Percentiles rank a stretch among this genome's conserved stretches.
Conservation (phyloP, 192 early-diverging fungal genomes). For the Backusella circina region DNA sequence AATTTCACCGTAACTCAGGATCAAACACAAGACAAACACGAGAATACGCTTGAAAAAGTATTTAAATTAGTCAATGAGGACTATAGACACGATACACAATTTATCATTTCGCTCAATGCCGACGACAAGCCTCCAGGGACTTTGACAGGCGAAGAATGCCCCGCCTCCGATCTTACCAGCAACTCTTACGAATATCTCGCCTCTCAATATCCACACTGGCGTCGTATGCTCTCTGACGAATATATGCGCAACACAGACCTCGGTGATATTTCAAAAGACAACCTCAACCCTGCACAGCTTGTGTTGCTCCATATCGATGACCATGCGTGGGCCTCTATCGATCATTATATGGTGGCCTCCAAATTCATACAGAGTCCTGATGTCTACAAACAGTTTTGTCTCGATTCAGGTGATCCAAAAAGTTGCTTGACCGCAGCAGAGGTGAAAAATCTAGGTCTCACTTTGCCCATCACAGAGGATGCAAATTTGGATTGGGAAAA, state of each 20-base stretch:
- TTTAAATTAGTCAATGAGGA: conserved; percentile 6
- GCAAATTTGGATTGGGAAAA: conserved; percentile 5
- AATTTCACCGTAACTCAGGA: neutral
- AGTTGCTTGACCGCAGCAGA: conserved; percentile 9
- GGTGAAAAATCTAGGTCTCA: neutral
- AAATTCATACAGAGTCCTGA: conserved; percentile 4
- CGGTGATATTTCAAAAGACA: neutral
- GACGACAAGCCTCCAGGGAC: conserved; percentile 18
- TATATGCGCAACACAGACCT: conserved; percentile 26
- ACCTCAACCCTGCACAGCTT: neutral
- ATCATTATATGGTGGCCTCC: conserved; percentile 18
- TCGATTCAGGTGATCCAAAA: conserved; percentile 16
- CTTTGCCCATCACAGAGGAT: neutral
- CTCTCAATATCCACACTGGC: conserved; percentile 21
- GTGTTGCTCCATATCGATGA: conserved; percentile 19
- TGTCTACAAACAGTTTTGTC: neutral
- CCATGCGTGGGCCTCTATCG: conserved; percentile 27
- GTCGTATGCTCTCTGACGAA: conserved; percentile 20
- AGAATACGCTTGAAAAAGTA: neutral
- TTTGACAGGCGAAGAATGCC: conserved; percentile 21
- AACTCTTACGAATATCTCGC: conserved; percentile 7
- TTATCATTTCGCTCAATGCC: neutral
- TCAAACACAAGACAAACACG: neutral
- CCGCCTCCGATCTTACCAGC: conserved; percentile 9
- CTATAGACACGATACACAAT: neutral